phyloP scores from a whole-genome alignment of 2,329 filamentous ascomycete species.

The Ampelomyces quisqualis region DNA sequence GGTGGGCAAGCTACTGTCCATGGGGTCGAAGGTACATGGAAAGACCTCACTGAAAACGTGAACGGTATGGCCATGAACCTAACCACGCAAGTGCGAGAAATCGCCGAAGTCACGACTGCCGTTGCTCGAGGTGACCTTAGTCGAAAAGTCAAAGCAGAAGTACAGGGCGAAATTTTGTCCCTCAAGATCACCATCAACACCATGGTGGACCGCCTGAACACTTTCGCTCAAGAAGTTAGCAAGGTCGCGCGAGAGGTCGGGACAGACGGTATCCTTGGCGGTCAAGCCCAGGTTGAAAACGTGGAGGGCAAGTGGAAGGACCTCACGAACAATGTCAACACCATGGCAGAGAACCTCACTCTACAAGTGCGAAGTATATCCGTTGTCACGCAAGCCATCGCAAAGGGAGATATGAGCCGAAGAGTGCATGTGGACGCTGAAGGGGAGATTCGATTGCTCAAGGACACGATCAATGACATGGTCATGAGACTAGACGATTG shows the following conservation, averaged over 20 bases:
- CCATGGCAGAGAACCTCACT: conserved; percentile 65
- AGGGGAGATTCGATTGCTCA: conserved; percentile 89
- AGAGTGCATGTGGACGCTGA: conserved; percentile 95
- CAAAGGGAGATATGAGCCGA: conserved; percentile 91
- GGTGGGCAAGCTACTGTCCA: conserved; percentile 56
- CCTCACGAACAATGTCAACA: conserved; percentile 67
- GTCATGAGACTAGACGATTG: conserved; percentile 92
- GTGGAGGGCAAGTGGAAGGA: conserved; percentile 69
- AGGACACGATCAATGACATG: conserved; percentile 99
- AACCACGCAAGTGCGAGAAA: conserved; percentile 55
- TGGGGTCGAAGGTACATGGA: conserved; percentile 56
- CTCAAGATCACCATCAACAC: conserved; percentile 84
- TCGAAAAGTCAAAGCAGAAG: conserved; percentile 55
- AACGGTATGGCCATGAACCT: conserved; percentile 57
- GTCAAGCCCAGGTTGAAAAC: conserved; percentile 64
- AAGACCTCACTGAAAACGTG: conserved; percentile 56
- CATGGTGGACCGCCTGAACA: conserved; percentile 66
- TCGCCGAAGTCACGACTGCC: conserved; percentile 55
- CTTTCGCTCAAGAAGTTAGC: conserved; percentile 65
- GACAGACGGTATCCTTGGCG: conserved; percentile 64
- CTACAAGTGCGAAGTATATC: conserved; percentile 83
- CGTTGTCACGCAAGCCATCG: conserved; percentile 90
- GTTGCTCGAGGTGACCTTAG: conserved; percentile 55
- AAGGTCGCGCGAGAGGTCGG: conserved; percentile 66
- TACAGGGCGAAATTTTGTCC: conserved; percentile 54